Evolutionary conservation across 176 grass and related monocot species (phyloP), one percentile per base, ranked within the genome.

Genomic region (Lolium rigidum): DNA sequence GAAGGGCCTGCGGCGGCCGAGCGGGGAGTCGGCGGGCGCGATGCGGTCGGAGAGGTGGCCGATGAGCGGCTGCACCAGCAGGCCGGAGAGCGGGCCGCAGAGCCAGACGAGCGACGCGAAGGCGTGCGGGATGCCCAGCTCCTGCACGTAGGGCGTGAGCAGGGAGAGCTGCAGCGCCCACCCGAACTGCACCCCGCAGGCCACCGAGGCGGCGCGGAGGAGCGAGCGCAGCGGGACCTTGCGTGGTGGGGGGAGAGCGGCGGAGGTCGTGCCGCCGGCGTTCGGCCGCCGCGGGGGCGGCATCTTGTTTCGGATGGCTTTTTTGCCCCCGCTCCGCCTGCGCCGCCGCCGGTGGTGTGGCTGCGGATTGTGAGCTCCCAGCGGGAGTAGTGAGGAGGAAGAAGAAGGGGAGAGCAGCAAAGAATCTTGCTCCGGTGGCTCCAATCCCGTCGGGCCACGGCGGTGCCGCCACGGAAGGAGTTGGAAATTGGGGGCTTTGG

Each of bases 41-140:
- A 89, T 5, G 78, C 90, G 88, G 72, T 97, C 92, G 62, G 90
- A 94, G 24, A 92, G 65, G 81, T 94, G 92, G 68, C 95, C 92
- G 17, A 97, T 63, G 48, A 97, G 89, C 1, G 95, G 95, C 84
- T 97, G 92, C 38, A 97, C 95, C 10, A 97, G 21, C 60, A 97
- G 83, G n/a, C 92, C 90, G 6, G 92, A 94, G 5, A 97, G 92
- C 25, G 95, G 92, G 6, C 95, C 92, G 78, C 92, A 97, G 15
- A 97, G 90, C 95, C 94, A 97, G 67, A 97, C 92, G 3, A 97
- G 92, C 64, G 90, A 94, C 5, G 95, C 95, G 44, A 84, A 94
- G 77, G 90, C 88, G 81, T 94, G 95, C 41, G 95, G 90, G 52
- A 97, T 92, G 65, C 92, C 92, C 3, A 97, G 95, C 50, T 92